phyloP scores from a whole-genome alignment of 192 early-diverging fungal species.

The Backusella tuberculispora region DNA sequence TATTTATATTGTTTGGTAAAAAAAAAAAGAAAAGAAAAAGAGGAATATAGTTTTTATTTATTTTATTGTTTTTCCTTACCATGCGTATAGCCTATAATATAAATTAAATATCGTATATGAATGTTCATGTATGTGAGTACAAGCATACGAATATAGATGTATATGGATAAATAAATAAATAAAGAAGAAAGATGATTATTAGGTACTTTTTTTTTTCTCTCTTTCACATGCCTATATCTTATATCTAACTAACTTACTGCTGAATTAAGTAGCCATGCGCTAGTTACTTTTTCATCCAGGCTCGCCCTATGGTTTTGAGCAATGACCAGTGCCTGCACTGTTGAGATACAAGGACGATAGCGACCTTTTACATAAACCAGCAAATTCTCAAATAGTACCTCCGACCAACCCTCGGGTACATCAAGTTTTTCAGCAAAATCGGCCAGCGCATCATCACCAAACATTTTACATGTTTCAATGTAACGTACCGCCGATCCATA shows the following conservation, averaged over 20 bases:
- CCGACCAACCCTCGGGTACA: slow-evolving; percentile 34
- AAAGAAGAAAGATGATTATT: slow-evolving; percentile 2
- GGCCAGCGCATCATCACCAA: slow-evolving; percentile 25
- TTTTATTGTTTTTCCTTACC: not conserved
- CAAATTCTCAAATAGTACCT: slow-evolving; percentile 38
- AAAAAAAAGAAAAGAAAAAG: not conserved
- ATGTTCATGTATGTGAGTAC: too few species aligned
- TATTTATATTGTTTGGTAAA: not conserved
- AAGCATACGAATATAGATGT: too few species aligned
- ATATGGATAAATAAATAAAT: not conserved
- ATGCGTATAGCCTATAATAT: slow-evolving; percentile 57
- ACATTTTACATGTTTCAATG: slow-evolving; percentile 32
- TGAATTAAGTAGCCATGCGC: slow-evolving; percentile 37
- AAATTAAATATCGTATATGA: not conserved
- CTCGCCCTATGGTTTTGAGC: slow-evolving; percentile 39
- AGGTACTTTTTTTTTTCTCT: not conserved
- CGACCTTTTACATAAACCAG: slow-evolving; percentile 28
- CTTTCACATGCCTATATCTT: not conserved
- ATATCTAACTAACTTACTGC: slow-evolving; percentile 19
- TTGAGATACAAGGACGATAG: slow-evolving; percentile 35
- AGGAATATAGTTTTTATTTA: not conserved
- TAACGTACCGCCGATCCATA: slow-evolving; percentile 40
- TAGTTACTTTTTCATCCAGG: slow-evolving; percentile 31
- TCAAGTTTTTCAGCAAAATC: slow-evolving; percentile 29
- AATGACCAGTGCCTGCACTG: slow-evolving; percentile 39